These are phyloP conservation scores for Exophiala bonariae DNA, from an alignment of 2,329 filamentous ascomycete genomes.

Conservation along the genomic window DNA sequence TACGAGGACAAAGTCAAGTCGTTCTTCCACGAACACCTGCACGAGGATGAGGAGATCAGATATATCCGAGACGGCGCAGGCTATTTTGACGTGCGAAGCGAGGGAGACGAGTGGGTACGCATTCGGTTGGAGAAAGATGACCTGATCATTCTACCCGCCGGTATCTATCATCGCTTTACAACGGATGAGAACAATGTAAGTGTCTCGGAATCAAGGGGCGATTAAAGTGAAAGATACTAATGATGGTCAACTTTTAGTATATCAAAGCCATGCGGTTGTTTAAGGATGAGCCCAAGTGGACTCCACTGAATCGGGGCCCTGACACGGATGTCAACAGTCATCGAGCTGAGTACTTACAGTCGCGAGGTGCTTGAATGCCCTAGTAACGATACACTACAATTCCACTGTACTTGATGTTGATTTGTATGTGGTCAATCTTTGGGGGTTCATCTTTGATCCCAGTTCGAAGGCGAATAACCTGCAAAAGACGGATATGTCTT, in stretches of 20 bases:
- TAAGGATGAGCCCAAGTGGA: constrained; percentile 99
- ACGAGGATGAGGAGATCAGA: constrained; percentile 97
- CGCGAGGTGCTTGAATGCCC: constrained; percentile 24
- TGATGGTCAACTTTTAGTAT: constrained; percentile 59
- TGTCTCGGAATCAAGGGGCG: constrained; percentile 25
- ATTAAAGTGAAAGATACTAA: constrained; percentile 3
- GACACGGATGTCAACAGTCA: constrained; percentile 78
- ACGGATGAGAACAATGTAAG: constrained; percentile 87
- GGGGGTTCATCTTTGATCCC: too few species aligned
- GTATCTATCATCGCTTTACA: constrained; percentile 97
- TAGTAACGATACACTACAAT: constrained; percentile 3
- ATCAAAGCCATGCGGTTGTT: constrained; percentile 95
- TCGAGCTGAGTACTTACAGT: constrained; percentile 72
- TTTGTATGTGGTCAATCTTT: not conserved
- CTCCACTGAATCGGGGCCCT: constrained; percentile 75
- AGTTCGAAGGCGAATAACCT: too few species aligned
- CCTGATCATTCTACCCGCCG: constrained; percentile 87
- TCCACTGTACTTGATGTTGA: not conserved
- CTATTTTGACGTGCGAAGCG: constrained; percentile 87
- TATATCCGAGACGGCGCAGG: constrained; percentile 87
- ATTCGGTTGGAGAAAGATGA: constrained; percentile 83
- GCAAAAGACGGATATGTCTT: too few species aligned
- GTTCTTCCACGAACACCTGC: constrained; percentile 94
- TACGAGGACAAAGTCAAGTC: constrained; percentile 93
- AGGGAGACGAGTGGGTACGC: constrained; percentile 84